Conservation (phyloP, 352 stramenopile genomes). For the Pythium brassicae region DNA sequence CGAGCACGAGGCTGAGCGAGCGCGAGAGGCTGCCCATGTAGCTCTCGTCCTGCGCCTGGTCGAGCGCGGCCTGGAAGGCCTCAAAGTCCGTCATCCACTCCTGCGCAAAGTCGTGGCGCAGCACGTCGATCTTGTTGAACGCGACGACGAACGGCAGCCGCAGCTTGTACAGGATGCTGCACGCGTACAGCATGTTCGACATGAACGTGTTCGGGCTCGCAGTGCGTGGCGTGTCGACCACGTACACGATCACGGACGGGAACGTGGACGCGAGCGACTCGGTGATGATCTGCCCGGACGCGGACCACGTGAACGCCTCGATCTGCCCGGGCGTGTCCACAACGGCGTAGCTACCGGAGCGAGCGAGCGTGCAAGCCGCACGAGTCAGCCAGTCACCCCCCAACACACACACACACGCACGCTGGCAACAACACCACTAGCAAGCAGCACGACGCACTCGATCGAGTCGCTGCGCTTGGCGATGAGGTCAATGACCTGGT, state of each 20-base stretch:
- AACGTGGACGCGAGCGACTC: slow-evolving; percentile 96
- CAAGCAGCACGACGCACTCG: slow-evolving; percentile 64
- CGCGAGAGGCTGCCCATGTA: slow-evolving; percentile 92
- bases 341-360: slow-evolving; percentile 96
- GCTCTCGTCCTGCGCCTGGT: slow-evolving; percentile 85
- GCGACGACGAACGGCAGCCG: slow-evolving; percentile 96
- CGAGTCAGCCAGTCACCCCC: too few species aligned
- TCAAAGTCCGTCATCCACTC: slow-evolving; percentile 99
- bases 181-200: slow-evolving; percentile 99
- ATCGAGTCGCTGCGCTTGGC: slow-evolving; percentile 84
- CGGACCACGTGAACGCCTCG: slow-evolving; percentile 99
- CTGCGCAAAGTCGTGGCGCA: slow-evolving; percentile 91
- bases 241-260: slow-evolving; percentile 97
- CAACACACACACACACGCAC: slow-evolving; percentile 3
- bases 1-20: slow-evolving; percentile 85
- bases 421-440: too few species aligned
- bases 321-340: slow-evolving; percentile 99
- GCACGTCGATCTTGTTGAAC: slow-evolving; percentile 99
- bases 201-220: slow-evolving; percentile 98
- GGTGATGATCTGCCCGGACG: slow-evolving; percentile 97
- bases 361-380: too few species aligned
- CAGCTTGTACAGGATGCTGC: slow-evolving; percentile 98
- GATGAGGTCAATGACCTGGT: slow-evolving; percentile 96
- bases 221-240: slow-evolving; percentile 97
- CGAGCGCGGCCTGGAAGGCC: slow-evolving; percentile 95